Base-by-base conservation (phyloP, 768 basidiomycete species). In the Dentipellis fragilis region DNA sequence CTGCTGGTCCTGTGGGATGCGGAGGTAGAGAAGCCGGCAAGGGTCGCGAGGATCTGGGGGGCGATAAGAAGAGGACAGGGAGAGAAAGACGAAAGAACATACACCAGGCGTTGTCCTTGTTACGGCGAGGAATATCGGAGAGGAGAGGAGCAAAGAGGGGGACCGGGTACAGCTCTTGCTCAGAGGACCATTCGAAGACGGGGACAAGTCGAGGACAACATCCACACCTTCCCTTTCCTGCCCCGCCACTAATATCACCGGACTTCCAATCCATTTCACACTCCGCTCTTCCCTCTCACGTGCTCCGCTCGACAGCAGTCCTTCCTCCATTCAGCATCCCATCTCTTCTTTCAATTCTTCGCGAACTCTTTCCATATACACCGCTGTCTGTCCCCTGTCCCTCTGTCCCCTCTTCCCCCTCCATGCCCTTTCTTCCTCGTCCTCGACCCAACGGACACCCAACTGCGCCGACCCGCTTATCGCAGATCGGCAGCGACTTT, bases 11-110 rank as follows among this genome's bases (percentile, higher is more conserved):
- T 67, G 71, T 70, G 68, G 69, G 68, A 59, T 52, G 71, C 71
- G 77, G 85, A 80, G 66, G 63, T 62, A 71, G 72, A 71, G 86
- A 79, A 73, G 83, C 85, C 87, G 86, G 78, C 84, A 90, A 91
- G 89, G 89, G 89, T 91, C 88, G 88, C 88, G 88, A 91, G 89
- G 56, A 80, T 80, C 85, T 89, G 65, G 42, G 23, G n/a, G 34
- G 56, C 48, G 52, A 37, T 47, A 50, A 50, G 55, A 42, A 34
- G 36, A 47, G 19, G 29, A n/a, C 38, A 29, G 10, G 37, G 23
- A 51, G 50, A 36, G 29, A 40, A 58, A 36, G 7, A 39, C 49
- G 16, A 9, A 23, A 42, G 19, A 22, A 63, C 73, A 17, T 54
- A 77, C 75, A 57, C 74, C 75, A 77, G 72, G 75, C 75, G 75